Evolutionary conservation across 2,329 filamentous ascomycete species (phyloP).

Genomic region (Zelopaecilomyces penicillatus): DNA sequence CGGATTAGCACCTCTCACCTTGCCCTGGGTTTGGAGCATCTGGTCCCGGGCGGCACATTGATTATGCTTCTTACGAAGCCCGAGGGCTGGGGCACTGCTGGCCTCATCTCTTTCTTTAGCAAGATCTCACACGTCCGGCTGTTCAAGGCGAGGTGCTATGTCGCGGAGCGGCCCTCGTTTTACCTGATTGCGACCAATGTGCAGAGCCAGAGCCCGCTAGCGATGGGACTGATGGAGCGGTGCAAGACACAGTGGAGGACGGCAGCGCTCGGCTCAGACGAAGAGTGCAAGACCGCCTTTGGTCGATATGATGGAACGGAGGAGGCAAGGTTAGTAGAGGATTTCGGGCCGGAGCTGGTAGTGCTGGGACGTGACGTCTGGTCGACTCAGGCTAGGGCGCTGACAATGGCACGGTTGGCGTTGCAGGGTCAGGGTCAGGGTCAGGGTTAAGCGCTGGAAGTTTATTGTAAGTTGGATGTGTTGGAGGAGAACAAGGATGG

Average conservation of each 20-base stretch:
- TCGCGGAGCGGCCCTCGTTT: constrained; percentile 40
- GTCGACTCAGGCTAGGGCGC: constrained; percentile 25
- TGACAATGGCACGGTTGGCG: constrained; percentile 8
- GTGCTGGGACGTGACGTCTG: constrained; percentile 24
- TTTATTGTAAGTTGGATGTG: too few relatives aligned
- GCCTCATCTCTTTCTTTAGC: constrained; percentile 29
- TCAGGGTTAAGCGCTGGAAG: too few relatives aligned
- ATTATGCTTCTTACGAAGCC: constrained; percentile 41
- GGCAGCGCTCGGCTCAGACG: constrained; percentile 29
- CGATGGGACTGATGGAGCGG: constrained; percentile 23
- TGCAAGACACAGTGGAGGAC: constrained; percentile 35
- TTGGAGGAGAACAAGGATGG: too few relatives aligned
- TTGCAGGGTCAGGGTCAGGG: too few relatives aligned
- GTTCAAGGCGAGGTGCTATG: constrained; percentile 34
- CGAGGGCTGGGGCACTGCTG: constrained; percentile 30
- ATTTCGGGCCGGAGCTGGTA: constrained; percentile 27
- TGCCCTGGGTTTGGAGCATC: constrained; percentile 35
- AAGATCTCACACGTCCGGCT: constrained; percentile 33
- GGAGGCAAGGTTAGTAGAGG: constrained; percentile 18
- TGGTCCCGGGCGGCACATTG: constrained; percentile 39
- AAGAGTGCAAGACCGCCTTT: constrained; percentile 12
- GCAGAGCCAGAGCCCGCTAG: constrained; percentile 21
- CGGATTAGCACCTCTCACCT: constrained; percentile 32
- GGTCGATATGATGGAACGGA: constrained; percentile 3
- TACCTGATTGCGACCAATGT: constrained; percentile 43